Evolutionary conservation across 441 rosid genomes (phyloP), one percentile per base, ranked within the genome.

Genomic region (Macaranga tanarius): DNA sequence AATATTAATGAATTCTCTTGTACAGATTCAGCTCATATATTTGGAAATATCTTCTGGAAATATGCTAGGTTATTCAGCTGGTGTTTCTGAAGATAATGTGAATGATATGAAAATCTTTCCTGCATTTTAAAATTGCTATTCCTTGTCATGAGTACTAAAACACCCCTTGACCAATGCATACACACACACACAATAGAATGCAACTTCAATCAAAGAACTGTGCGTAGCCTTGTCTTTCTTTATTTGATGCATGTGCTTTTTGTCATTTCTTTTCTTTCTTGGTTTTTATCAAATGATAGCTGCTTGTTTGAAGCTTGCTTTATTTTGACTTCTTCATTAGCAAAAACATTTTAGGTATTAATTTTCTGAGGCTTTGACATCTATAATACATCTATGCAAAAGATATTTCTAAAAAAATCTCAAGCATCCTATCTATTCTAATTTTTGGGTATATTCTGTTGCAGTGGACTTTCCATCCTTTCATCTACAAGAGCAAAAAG

Each of bases 381-480:
- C 25, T 16, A n/a, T 12, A 10, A 50, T 74, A 20, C 58, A 34
- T 20, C 17, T 50, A n/a, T 50, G 44, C 31, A 25, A 62, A 47
- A 19, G 22, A 26, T 52, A 13, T 10, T 28, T 75, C 19, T 45
- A 23, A 42, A 45, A 28, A 20, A 9, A 13, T 4, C 0, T 75
- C 10, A 25, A 31, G 6, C 52, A 48, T 72, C 23, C 52, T 67
- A 0, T 5, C 25, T 23, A 20, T 12, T 20, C 16, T 57, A 57
- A 62, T 48, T 7, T 56, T 34, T 45, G 69, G 26, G 19, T 25
- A 16, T 68, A 7, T 63, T 75, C 34, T 75, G 23, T 82, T 86
- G 83, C 94, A 95, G 99, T 95, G 99, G 99, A 93, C 96, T 58
- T 93, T 93, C 83, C 97, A 95, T 85, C 99, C 99, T 72, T 95